These are phyloP conservation scores for Mortierella antarctica DNA, from an alignment of 192 early-diverging fungal genomes.

Conservation along the genomic window DNA sequence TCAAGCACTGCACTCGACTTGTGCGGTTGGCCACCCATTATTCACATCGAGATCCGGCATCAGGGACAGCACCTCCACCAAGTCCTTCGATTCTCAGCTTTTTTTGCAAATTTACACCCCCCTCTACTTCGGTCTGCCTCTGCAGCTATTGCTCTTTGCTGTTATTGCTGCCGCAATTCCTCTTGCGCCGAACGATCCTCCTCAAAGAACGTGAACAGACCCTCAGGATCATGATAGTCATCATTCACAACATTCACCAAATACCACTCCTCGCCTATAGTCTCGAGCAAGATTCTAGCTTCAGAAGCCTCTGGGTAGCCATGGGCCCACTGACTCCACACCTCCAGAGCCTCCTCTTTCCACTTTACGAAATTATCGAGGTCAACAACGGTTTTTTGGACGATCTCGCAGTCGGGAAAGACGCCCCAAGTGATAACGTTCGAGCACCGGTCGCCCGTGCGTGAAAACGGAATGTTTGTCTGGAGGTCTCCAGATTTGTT, in stretches of 20 bases:
- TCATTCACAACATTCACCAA: conserved; percentile 94
- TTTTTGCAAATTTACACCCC: not conserved
- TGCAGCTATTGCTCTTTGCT: not conserved
- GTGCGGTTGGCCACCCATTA: too few species aligned
- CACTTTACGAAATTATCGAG: conserved; percentile 86
- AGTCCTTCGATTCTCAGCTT: not conserved
- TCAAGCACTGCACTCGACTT: too few species aligned
- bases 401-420: conserved; percentile 93
- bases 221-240: conserved; percentile 75
- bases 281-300: conserved; percentile 62
- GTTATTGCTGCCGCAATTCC: not conserved
- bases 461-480: too few species aligned
- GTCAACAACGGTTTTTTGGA: conserved; percentile 94
- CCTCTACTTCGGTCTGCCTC: not conserved
- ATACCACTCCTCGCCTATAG: conserved; percentile 79
- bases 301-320: conserved; percentile 67
- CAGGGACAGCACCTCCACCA: not conserved
- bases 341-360: conserved; percentile 93
- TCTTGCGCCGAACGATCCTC: conserved; percentile 11
- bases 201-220: conserved; percentile 78
- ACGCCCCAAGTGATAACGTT: conserved; percentile 98
- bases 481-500: too few species aligned
- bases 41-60: too few species aligned
- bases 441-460: conserved; percentile 50
- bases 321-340: conserved; percentile 89